These are phyloP conservation scores for Solanum pinnatisectum DNA, from an alignment of 257 asterid species.

Conservation along the genomic window DNA sequence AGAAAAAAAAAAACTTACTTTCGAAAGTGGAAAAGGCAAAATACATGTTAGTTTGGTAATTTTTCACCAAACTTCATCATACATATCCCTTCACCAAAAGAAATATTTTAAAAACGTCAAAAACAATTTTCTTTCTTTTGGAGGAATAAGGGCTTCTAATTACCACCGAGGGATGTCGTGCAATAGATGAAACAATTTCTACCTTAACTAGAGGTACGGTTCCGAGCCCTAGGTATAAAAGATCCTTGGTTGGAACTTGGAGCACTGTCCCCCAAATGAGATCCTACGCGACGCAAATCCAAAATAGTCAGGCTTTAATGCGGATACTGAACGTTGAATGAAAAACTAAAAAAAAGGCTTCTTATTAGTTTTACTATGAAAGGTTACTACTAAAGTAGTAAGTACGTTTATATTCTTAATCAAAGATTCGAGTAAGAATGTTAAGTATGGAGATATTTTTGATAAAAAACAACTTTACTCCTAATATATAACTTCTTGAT, in stretches of 20 bases:
- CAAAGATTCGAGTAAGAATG: neutral
- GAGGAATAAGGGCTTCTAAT: neutral
- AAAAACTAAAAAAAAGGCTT: neutral
- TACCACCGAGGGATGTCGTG: neutral
- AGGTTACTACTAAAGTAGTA: neutral
- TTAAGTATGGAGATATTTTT: neutral
- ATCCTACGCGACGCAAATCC: accelerated
- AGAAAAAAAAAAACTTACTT: neutral
- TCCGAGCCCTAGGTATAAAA: neutral
- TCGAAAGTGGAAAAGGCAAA: neutral
- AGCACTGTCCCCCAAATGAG: too few relatives aligned
- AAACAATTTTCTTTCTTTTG: neutral
- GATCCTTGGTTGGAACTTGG: neutral
- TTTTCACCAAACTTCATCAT: neutral
- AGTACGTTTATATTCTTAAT: neutral
- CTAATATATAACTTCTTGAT: accelerated
- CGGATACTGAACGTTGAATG: neutral
- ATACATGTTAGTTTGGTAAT: neutral
- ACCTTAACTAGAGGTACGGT: accelerated
- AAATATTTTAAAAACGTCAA: neutral
- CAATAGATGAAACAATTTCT: too few relatives aligned
- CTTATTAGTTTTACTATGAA: neutral
- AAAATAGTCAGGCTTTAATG: neutral
- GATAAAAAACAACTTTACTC: neutral
- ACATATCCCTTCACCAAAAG: neutral